Base-by-base conservation (phyloP, 1,284 basidiomycete genomes). In the Ceratobasidium sp. region DNA sequence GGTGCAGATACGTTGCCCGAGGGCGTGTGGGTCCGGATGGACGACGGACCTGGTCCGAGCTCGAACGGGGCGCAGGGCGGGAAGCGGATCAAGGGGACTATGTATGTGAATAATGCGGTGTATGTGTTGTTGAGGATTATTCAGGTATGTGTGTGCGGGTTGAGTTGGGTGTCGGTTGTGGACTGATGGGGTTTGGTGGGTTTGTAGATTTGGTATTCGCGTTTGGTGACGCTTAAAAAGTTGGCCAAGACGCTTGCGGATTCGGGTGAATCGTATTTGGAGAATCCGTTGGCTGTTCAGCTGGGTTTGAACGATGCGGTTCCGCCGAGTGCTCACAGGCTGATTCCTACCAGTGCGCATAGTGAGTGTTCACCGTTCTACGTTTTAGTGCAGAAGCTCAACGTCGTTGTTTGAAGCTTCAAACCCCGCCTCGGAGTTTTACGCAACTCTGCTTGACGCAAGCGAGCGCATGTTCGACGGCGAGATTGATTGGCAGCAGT, bases 61-160 rank as follows among this genome's bases (percentile, higher is more conserved):
- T 20, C 52, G 50, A 48, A 52, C 67, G 26, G 68, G 80, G 23
- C 54, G 77, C 68, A 80, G 81, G 65, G 56, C 70, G 57, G 80
- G 80, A 68, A 68, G 81, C 3, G 80, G 68, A 81, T 84, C 26
- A 84, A 84, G 71, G 85, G 84, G 79, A 89, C 88, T 48, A 96
- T 99, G 86, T 99, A 98, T 85, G 91, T 91, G 81, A 97, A 98
- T 86, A 96, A 95, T 78, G 93, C 95, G 57, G 95, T 96, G 84
- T 99, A 98, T 86, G 93, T 95, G 23, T 86, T 98, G 78, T 84
- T 98, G 81, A 92, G 97, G 66, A 86, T 98, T 73, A 84, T 98
- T 50, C 95, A 97, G 90, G 96, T 96, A 81, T 81, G 90, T 84
- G 46, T 50, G 33, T 66, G 20, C 70, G 33, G 33, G 33, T 50